Base-by-base conservation (phyloP, 805 yeast species). In the Jamesozyma piceae region DNA sequence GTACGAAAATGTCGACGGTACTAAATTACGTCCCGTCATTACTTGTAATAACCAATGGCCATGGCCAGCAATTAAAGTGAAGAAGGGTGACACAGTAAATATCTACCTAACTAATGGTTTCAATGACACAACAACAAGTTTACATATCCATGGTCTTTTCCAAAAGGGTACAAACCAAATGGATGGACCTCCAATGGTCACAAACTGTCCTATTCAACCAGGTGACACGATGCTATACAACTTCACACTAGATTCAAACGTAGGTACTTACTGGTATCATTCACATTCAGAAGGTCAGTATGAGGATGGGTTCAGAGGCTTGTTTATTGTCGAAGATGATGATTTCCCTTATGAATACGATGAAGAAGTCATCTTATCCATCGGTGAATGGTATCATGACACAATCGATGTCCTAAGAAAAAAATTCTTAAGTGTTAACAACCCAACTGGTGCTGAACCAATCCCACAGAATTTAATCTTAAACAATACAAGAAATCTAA, bases 401-500 rank as follows among this genome's bases (percentile, higher is more conserved):
- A 43, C 55, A 4, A 71, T 80, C 27, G 67, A 68, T 21, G 75
- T 64, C 31, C 68, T 82, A 51, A 66, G 61, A 18, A 67, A 72
- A 15, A 45, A 53, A 30, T 89, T 92, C 68, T 59, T 88, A 69
- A 75, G 67, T 50, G 61, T 80, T 48, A 79, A 72, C 69, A 92
- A 92, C 65, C 98, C 98, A 45, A 86, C 96, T 9, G 98, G 98
- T 58, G 96, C 97, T 35, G 98, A 92, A 68, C 98, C 98, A 40
- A 80, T 92, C 52, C 98, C 98, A 8, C 82, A 84, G 51, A 67
- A 69, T 60, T 64, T 83, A 52, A 72, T 92, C 54, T 70, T 88
- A 63, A 90, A 90, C 67, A 87, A 88, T 59, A 80, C 95, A 11
- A 74, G 71, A 56, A 82, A 83, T 64, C 68, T 74, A 57, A 75